Percentiles rank a stretch among this genome's conserved stretches.
These are phyloP conservation scores for Lanmaoa rubissima DNA, from an alignment of 768 basidiomycete species.

Conservation along the genomic window DNA sequence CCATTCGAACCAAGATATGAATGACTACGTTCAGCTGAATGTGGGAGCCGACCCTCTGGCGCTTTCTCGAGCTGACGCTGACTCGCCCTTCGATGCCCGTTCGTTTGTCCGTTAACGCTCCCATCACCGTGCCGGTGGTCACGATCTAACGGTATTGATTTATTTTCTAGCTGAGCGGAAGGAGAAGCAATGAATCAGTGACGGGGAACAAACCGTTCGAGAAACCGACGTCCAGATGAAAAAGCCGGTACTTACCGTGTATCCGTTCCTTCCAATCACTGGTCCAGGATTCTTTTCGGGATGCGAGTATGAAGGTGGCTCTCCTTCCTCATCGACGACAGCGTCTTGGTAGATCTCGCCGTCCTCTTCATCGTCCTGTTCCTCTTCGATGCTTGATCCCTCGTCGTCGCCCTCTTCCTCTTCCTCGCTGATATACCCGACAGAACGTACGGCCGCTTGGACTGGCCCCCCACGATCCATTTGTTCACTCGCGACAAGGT, in stretches of 20 bases:
- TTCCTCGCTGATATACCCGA: constrained; percentile 85
- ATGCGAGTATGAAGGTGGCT: constrained; percentile 62
- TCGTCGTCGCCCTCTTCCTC: constrained; percentile 58
- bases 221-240: not conserved
- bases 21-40: constrained; percentile 5
- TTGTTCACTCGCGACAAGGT: constrained; percentile 90
- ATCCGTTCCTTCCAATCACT: constrained; percentile 54
- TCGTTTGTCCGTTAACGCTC: not conserved
- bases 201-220: not conserved
- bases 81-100: constrained; percentile 43
- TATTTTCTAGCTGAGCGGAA: constrained; percentile 46
- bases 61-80: constrained; percentile 73
- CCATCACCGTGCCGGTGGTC: not conserved
- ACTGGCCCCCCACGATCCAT: constrained; percentile 93
- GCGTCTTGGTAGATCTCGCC: constrained; percentile 45
- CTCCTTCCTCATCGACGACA: constrained; percentile 40
- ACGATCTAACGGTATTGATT: constrained; percentile 22
- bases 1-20: not conserved
- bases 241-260: constrained; percentile 47
- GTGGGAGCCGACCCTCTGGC: constrained; percentile 53
- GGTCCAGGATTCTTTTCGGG: constrained; percentile 40
- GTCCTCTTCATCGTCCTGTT: constrained; percentile 50
- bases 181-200: constrained; percentile 4
- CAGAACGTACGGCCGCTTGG: constrained; percentile 85
- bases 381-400: constrained; percentile 48